phyloP scores from a whole-genome alignment of 208 protist species.

The Acanthamoeba lugdunensis region DNA sequence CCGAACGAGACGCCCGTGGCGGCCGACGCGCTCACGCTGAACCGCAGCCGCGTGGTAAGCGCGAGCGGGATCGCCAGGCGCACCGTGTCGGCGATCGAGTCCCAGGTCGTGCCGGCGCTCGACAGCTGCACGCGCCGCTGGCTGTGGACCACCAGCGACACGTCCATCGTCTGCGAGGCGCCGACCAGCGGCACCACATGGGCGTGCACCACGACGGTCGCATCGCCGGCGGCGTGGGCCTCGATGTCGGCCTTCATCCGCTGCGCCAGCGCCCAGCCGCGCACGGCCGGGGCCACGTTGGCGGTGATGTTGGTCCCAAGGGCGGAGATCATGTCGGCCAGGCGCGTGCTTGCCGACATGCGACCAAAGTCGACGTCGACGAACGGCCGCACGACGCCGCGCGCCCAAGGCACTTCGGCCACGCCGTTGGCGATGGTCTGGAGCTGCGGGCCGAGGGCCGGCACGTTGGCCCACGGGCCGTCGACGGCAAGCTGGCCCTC shows the following conservation, averaged over 20 bases:
- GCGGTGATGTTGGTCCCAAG: background rate
- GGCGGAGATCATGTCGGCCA: background rate
- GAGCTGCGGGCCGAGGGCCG: background rate
- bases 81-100: background rate
- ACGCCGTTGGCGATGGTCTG: background rate
- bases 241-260: background rate
- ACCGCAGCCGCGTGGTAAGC: constrained; percentile 1
- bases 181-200: background rate
- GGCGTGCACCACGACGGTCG: background rate
- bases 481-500: background rate
- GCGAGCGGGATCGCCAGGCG: background rate
- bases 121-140: background rate
- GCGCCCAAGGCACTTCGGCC: background rate
- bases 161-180: background rate
- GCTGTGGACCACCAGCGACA: constrained; percentile 10
- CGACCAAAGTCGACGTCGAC: background rate
- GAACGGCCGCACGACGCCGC: constrained; percentile 19
- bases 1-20: background rate
- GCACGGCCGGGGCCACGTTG: background rate
- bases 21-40: background rate
- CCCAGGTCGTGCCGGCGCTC: constrained; percentile 1
- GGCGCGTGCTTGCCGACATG: background rate
- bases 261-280: background rate
- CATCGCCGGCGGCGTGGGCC: background rate
- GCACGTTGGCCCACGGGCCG: background rate